phyloP scores from a whole-genome alignment of 805 yeast species.

The Priceomyces haplophilus region DNA sequence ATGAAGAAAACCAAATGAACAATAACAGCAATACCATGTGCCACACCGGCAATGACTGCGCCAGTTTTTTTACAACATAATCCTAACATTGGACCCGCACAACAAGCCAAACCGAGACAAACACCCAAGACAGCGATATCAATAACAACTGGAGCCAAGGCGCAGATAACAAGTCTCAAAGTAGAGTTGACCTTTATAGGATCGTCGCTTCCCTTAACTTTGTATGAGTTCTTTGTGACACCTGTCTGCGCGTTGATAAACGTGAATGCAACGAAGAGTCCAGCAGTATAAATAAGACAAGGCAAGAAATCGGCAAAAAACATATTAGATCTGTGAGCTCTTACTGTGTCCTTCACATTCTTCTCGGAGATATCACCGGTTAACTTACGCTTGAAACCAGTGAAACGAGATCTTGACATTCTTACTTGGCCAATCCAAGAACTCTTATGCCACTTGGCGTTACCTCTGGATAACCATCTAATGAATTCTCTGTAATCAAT shows the following conservation, averaged over 20 bases:
- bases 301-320: slow-evolving; percentile 77
- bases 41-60: slow-evolving; percentile 90
- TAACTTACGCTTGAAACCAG: slow-evolving; percentile 81
- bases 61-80: slow-evolving; percentile 97
- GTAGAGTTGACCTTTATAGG: slow-evolving; percentile 61
- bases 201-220: slow-evolving; percentile 25
- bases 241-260: slow-evolving; percentile 85
- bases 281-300: slow-evolving; percentile 67
- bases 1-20: slow-evolving; percentile 85
- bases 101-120: slow-evolving; percentile 83
- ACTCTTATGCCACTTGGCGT: slow-evolving; percentile 82
- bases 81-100: slow-evolving; percentile 94
- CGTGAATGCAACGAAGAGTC: slow-evolving; percentile 73
- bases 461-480: slow-evolving; percentile 89
- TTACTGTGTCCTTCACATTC: slow-evolving; percentile 64
- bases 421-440: slow-evolving; percentile 87
- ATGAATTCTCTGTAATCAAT: slow-evolving; percentile 93
- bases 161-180: slow-evolving; percentile 70
- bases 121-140: slow-evolving; percentile 81
- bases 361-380: slow-evolving; percentile 67
- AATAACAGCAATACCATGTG: slow-evolving; percentile 92
- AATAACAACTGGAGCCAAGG: slow-evolving; percentile 88
- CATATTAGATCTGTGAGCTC: slow-evolving; percentile 75
- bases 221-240: slow-evolving; percentile 47
- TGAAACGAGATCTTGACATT: slow-evolving; percentile 77